These are phyloP conservation scores for Mucor circinelloides DNA, from an alignment of 371 early-diverging fungal genomes.

Conservation along the genomic window DNA sequence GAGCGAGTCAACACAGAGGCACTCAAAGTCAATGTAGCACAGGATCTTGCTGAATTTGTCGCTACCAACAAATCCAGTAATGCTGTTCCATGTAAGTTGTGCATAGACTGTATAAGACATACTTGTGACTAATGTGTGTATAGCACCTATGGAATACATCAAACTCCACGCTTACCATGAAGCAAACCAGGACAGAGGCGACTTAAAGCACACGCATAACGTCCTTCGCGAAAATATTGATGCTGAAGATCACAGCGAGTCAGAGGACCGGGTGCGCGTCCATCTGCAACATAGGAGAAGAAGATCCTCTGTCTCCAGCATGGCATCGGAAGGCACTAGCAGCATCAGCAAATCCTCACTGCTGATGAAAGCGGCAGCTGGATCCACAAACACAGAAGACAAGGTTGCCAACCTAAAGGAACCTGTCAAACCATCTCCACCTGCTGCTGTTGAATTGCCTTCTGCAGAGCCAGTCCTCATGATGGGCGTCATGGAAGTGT, in stretches of 20 bases:
- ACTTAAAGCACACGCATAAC: slow-evolving; percentile 7
- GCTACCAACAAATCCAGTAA: slow-evolving; percentile 17
- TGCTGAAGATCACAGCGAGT: slow-evolving; percentile 19
- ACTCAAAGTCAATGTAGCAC: slow-evolving; percentile 1
- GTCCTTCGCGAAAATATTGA: slow-evolving; percentile 4
- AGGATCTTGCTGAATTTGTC: slow-evolving; percentile 23
- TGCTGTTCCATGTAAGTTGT: slow-evolving; percentile 22
- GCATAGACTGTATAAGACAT: neutral
- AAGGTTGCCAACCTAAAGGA: neutral
- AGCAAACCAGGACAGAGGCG: slow-evolving; percentile 7
- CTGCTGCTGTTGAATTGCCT: neutral
- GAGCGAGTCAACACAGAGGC: slow-evolving; percentile 17
- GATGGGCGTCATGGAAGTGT: slow-evolving; percentile 28
- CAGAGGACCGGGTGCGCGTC: slow-evolving; percentile 5
- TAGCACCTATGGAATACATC: slow-evolving; percentile 25
- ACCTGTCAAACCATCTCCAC: neutral
- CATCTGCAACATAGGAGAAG: neutral
- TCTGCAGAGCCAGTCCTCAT: slow-evolving; percentile 12
- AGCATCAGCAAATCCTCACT: neutral
- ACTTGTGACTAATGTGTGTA: neutral
- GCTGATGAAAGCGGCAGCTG: neutral
- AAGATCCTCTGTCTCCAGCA: neutral
- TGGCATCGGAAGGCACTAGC: neutral
- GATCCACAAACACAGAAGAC: neutral
- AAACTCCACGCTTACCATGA: slow-evolving; percentile 26